Evolutionary conservation across 257 asterid genomes (phyloP).

Genomic region (Nicotiana noctiflora): DNA sequence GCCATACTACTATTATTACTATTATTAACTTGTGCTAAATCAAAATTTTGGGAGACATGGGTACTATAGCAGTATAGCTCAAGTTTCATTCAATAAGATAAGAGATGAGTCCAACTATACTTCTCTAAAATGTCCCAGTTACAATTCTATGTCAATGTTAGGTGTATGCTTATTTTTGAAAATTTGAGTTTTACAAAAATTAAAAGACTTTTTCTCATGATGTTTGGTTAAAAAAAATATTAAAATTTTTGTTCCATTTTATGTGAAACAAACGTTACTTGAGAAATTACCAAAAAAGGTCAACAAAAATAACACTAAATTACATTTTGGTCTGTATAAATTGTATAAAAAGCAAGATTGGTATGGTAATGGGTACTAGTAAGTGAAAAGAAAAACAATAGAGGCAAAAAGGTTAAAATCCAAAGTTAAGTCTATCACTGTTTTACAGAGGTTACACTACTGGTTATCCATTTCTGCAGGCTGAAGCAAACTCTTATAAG

Average conservation of each 20-base stretch:
- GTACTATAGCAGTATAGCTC: too few relatives aligned
- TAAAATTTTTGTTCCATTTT: background rate
- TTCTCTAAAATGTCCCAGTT: background rate
- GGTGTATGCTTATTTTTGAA: background rate
- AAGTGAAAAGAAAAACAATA: background rate
- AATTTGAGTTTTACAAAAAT: background rate
- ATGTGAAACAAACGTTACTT: background rate
- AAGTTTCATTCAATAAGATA: too few relatives aligned
- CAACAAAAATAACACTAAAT: background rate
- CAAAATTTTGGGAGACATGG: background rate
- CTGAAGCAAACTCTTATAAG: background rate
- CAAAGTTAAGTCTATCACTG: background rate
- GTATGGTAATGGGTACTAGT: background rate
- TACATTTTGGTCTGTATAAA: background rate
- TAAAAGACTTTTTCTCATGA: background rate
- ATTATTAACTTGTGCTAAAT: background rate
- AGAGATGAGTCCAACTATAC: background rate
- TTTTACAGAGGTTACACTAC: background rate
- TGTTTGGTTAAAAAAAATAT: background rate
- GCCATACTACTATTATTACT: too few relatives aligned
- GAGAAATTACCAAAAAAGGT: background rate
- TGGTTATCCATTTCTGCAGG: conserved; percentile 1
- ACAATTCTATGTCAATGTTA: background rate
- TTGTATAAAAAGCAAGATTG: background rate
- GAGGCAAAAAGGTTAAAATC: background rate